Conservation (phyloP, 768 basidiomycete genomes). For the Cubamyces lactineus region DNA sequence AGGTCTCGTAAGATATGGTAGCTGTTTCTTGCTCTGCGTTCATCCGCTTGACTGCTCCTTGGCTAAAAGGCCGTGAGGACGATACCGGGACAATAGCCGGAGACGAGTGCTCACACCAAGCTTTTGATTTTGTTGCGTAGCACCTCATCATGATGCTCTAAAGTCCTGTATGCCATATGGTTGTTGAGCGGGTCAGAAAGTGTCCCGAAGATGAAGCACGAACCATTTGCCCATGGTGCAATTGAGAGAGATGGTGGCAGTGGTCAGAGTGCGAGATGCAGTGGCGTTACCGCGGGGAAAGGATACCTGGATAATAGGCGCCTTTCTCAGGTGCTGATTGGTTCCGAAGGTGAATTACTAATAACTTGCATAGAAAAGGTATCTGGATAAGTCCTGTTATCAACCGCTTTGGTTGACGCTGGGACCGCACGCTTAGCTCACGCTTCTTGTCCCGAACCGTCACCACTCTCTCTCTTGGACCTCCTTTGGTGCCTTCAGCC, state of each 20-base stretch:
- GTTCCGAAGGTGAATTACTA: conserved; percentile 1
- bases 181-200: conserved; percentile 20
- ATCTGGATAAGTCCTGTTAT: conserved; percentile 4
- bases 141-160: conserved; percentile 73
- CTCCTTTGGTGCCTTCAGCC: neutral
- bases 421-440: neutral
- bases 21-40: conserved; percentile 61
- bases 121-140: conserved; percentile 74
- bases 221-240: conserved; percentile 73
- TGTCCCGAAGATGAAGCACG: conserved; percentile 26
- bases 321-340: conserved; percentile 12
- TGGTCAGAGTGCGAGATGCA: conserved; percentile 3
- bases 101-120: conserved; percentile 61
- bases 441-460: conserved; percentile 21
- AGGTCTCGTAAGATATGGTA: conserved; percentile 70
- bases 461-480: conserved; percentile 14
- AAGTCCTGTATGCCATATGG: conserved; percentile 52
- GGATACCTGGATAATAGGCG: conserved; percentile 2
- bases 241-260: conserved; percentile 7
- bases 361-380: neutral
- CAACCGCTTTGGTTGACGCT: neutral
- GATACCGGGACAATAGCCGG: neutral
- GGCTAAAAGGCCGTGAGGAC: conserved; percentile 43
- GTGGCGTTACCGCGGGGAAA: conserved; percentile 13
- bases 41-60: conserved; percentile 71